phyloP scores from a whole-genome alignment of 108 stramenopile genomes.

The Fistulifera pelliculosa region DNA sequence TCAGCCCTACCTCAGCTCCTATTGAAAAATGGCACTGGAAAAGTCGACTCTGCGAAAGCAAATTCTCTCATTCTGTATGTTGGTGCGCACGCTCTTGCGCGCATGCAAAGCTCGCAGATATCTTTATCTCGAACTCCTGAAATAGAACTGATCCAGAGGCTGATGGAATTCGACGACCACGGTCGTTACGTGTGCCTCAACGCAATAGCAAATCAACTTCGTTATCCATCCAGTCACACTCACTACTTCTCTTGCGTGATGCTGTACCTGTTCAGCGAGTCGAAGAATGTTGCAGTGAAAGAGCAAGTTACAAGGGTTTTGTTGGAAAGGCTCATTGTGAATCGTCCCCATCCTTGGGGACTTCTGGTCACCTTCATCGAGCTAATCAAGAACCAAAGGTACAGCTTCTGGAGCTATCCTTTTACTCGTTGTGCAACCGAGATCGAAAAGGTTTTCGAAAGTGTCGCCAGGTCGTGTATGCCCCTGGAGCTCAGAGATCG shows the following conservation, averaged over 20 bases:
- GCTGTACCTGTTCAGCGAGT: constrained; percentile 94
- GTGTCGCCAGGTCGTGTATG: constrained; percentile 88
- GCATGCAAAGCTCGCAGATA: constrained; percentile 72
- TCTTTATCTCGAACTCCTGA: constrained; percentile 73
- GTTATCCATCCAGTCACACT: constrained; percentile 99
- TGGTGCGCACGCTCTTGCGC: constrained; percentile 82
- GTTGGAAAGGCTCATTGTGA: constrained; percentile 95
- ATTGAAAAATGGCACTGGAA: constrained; percentile 52
- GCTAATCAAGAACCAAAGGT: constrained; percentile 98
- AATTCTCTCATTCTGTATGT: constrained; percentile 95
- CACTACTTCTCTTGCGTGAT: constrained; percentile 97
- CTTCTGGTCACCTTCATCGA: constrained; percentile 96
- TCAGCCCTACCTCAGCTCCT: constrained; percentile 59
- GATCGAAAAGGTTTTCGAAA: constrained; percentile 97
- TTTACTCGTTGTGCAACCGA: constrained; percentile 98
- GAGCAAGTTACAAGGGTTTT: constrained; percentile 98
- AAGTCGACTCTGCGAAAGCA: constrained; percentile 79
- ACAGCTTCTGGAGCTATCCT: constrained; percentile 95
- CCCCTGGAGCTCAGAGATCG: constrained; percentile 25
- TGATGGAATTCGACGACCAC: constrained; percentile 90
- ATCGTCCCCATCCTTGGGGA: constrained; percentile 98
- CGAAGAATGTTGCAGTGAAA: constrained; percentile 85
- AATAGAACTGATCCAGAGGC: constrained; percentile 77
- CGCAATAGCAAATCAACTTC: constrained; percentile 98
- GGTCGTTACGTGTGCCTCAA: constrained; percentile 95